Evolutionary conservation across 1,284 basidiomycete genomes (phyloP).

Genomic region (Ceratobasidium papillatum): DNA sequence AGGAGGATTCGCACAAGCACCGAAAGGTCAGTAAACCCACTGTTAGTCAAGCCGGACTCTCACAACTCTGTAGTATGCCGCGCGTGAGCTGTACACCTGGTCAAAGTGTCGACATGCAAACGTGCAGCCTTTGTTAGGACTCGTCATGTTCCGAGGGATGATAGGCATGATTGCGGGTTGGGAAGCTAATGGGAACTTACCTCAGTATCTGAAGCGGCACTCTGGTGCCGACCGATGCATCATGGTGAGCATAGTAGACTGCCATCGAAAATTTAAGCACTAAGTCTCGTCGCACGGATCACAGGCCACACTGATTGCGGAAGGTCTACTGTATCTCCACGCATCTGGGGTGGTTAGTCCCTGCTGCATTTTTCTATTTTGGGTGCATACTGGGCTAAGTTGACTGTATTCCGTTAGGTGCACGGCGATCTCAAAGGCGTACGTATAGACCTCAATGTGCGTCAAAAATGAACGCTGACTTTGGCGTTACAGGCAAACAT

Average conservation of each 20-base stretch:
- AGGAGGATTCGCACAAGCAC: not conserved
- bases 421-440: slow-evolving; percentile 11
- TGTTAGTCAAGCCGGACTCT: not conserved
- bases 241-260: too few species aligned
- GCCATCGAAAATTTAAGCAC: too few species aligned
- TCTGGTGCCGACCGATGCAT: not conserved
- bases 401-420: not conserved
- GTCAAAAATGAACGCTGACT: too few species aligned
- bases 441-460: not conserved
- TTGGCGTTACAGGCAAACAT: slow-evolving; percentile 23
- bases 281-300: too few species aligned
- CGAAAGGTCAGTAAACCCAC: not conserved
- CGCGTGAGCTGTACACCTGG: slow-evolving; percentile 3
- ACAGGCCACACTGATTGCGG: not conserved
- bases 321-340: slow-evolving; percentile 8
- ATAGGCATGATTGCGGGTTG: slow-evolving; percentile 4
- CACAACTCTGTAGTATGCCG: not conserved
- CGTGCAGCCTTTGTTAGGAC: not conserved
- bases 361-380: too few species aligned
- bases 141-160: not conserved
- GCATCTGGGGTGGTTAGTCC: not conserved
- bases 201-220: not conserved
- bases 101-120: slow-evolving; percentile 22
- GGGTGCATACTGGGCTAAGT: not conserved
- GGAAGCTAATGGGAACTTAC: not conserved